A percentile compares a stretch with the other conserved stretches of the same genome.
These are phyloP conservation scores for Coemansia sp. DNA, from an alignment of 192 early-diverging fungal species.

Conservation along the genomic window DNA sequence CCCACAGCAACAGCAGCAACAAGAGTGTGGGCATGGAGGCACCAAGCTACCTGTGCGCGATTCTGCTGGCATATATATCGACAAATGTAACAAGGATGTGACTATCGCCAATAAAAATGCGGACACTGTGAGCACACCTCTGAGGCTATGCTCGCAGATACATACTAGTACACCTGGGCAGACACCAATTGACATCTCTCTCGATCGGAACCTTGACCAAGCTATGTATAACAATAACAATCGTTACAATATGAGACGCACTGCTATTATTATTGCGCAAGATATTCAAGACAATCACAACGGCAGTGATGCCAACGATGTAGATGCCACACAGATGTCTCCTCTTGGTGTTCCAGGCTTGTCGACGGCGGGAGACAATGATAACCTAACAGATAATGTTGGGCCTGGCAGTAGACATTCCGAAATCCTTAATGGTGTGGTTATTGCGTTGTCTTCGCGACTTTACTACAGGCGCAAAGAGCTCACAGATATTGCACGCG, in stretches of 20 bases:
- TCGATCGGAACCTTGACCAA: conserved; percentile 37
- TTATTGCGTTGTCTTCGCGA: conserved; percentile 36
- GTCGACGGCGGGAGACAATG: conserved; percentile 1
- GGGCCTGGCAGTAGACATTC: conserved; percentile 1
- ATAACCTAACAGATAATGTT: conserved; percentile 7
- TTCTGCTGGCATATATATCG: not conserved
- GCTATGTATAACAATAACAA: conserved; percentile 38
- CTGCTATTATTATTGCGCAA: not conserved
- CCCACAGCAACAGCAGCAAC: not conserved
- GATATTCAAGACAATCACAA: not conserved
- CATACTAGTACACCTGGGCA: conserved; percentile 32
- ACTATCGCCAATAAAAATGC: not conserved
- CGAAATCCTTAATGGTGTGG: conserved; percentile 18
- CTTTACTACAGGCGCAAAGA: conserved; percentile 38
- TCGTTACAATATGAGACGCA: not conserved
- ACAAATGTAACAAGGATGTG: not conserved
- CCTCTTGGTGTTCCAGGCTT: conserved; percentile 6
- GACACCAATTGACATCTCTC: conserved; percentile 42
- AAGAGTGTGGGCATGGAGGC: not conserved
- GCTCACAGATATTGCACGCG: conserved; percentile 29
- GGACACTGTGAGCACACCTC: conserved; percentile 14
- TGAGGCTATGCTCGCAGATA: conserved; percentile 3
- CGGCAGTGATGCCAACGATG: not conserved
- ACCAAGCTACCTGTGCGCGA: not conserved
- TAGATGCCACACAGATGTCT: conserved; percentile 42